These are phyloP conservation scores for Xylaria sp. DNA, from an alignment of 2,329 filamentous ascomycete genomes.

Conservation along the genomic window DNA sequence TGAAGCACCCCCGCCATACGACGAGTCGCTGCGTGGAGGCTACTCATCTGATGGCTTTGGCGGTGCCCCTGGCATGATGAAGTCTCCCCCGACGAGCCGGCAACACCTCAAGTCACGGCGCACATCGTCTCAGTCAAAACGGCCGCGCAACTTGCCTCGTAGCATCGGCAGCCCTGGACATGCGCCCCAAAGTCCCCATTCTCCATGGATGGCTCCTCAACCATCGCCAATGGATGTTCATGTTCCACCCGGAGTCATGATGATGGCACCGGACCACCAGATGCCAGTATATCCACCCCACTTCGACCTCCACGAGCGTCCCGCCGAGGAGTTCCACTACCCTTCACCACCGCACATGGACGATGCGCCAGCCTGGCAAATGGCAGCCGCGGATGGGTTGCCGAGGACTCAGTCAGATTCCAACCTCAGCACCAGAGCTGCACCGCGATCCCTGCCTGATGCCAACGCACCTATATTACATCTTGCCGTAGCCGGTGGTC, in stretches of 20 bases:
- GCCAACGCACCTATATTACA: constrained; percentile 44
- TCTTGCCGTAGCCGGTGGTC: constrained; percentile 43
- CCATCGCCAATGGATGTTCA: constrained; percentile 36
- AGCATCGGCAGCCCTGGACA: constrained; percentile 37
- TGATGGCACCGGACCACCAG: constrained; percentile 38
- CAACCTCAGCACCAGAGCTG: constrained; percentile 32
- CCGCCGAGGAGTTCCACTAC: constrained; percentile 42
- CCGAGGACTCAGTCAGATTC: constrained; percentile 32
- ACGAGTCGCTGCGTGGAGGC: constrained; percentile 33
- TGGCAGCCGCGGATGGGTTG: constrained; percentile 29
- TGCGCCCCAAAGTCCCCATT: constrained; percentile 38
- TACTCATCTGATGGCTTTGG: constrained; percentile 37
- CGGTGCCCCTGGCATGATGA: constrained; percentile 31
- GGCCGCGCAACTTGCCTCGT: constrained; percentile 35
- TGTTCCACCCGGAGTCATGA: constrained; percentile 36
- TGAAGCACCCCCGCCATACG: constrained; percentile 36
- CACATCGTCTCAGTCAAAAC: constrained; percentile 38
- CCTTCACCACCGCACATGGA: constrained; percentile 41
- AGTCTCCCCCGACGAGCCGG: constrained; percentile 35
- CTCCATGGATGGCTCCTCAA: constrained; percentile 38
- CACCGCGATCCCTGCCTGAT: constrained; percentile 40
- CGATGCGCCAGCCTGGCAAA: constrained; percentile 37
- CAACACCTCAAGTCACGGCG: constrained; percentile 37
- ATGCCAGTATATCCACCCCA: constrained; percentile 38
- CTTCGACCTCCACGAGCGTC: constrained; percentile 38